Base-by-base conservation (phyloP, 768 basidiomycete species). In the Arthromyces matolae region DNA sequence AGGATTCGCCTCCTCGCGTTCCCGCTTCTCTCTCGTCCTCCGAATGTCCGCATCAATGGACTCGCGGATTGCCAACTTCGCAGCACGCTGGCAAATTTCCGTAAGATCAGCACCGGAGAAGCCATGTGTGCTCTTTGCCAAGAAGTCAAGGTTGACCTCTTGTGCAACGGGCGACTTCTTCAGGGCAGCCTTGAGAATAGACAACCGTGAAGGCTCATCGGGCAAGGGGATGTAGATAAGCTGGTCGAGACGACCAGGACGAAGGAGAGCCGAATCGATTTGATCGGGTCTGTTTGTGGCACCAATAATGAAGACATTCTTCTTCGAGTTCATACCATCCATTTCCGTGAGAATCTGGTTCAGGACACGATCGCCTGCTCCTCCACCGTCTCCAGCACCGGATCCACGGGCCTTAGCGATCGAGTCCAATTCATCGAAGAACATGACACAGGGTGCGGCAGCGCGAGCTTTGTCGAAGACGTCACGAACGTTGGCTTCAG, bases 381-480 rank as follows among this genome's bases (percentile, higher is more conserved):
- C 96, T 54, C 96, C 96, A 45, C 71, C 96, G 69, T 98, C 96
- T 31, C 93, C 93, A 8, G 77, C 71, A 3, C 80, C 77, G 18
- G 79, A 77, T 52, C 96, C 96, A 71, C 96, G 91, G 44, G 93
- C 82, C 75, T 98, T 98, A 37, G 96, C 96, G 61, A 99, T 98
- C 13, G 95, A 96, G 68, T 99, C 96, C 66, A 99, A 77, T 69
- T 99, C 96, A 61, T 99, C 96, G 71, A 99, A 99, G 89, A 99
- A 99, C 93, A 99, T 96, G 59, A 99, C 96, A 65, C 96, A 98
- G 46, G 96, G 96, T 22, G 96, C 95, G 7, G 96, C 96, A 14
- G 96, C 96, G 58, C 96, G 91, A 24, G 96, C 96, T 73, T 98
- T 98, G 81, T 99, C 96, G 70, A 99, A 99, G 54, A 98, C 93